phyloP scores from a whole-genome alignment of 1,284 basidiomycete species.

The Psilocybe mexicana region DNA sequence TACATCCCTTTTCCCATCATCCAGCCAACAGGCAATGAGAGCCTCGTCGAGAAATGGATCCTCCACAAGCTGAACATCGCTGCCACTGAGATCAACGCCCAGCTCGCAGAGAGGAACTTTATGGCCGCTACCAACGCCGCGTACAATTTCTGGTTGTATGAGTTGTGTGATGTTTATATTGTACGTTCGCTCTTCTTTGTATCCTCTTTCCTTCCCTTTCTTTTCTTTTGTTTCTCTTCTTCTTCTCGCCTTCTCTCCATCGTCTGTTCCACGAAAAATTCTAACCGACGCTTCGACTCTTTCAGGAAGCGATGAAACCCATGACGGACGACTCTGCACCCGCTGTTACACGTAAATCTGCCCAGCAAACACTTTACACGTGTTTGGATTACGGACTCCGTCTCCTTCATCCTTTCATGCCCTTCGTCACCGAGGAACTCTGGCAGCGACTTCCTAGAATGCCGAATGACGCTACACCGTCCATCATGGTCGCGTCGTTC shows the following conservation, averaged over 20 bases:
- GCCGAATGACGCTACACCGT: constrained; percentile 78
- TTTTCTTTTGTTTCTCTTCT: not conserved
- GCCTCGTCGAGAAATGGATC: constrained; percentile 94
- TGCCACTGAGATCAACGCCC: constrained; percentile 73
- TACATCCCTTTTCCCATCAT: not conserved
- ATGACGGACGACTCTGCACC: constrained; percentile 84
- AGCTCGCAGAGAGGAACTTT: constrained; percentile 86
- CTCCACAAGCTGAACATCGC: constrained; percentile 92
- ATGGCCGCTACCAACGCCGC: constrained; percentile 85
- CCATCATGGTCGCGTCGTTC: constrained; percentile 89
- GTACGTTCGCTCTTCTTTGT: constrained; percentile 45
- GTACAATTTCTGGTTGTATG: constrained; percentile 98
- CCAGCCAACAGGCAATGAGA: constrained; percentile 87
- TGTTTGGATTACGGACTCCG: constrained; percentile 90
- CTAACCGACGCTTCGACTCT: constrained; percentile 3
- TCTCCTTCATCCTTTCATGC: constrained; percentile 98
- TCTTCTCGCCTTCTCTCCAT: too few species aligned
- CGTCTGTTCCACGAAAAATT: too few species aligned
- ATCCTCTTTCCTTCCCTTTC: not conserved
- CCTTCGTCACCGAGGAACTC: constrained; percentile 97
- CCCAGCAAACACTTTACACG: constrained; percentile 96
- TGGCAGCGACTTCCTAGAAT: constrained; percentile 95
- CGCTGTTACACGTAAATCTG: constrained; percentile 67
- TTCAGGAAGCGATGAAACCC: constrained; percentile 95
- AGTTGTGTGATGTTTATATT: constrained; percentile 98